These are phyloP conservation scores for Themeda triandra DNA, from an alignment of 176 grass and related monocot species.

Conservation along the genomic window DNA sequence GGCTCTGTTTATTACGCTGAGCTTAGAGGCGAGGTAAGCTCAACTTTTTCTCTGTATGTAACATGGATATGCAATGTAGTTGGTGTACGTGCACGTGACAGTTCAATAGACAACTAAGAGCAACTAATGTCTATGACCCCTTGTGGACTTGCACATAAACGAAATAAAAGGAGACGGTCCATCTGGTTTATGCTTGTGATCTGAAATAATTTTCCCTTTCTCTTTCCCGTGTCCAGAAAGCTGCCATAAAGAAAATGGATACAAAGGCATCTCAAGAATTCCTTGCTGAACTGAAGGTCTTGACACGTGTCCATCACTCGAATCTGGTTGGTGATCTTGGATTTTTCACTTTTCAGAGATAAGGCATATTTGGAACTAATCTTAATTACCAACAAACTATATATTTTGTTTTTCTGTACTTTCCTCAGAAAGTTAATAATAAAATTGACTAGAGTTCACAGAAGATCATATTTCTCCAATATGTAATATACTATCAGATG, in stretches of 20 bases:
- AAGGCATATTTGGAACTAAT: background rate
- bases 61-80: background rate
- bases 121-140: background rate
- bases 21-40: constrained; percentile 84
- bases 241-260: constrained; percentile 84
- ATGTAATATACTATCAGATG: background rate
- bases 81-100: background rate
- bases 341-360: background rate
- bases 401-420: background rate
- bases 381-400: background rate
- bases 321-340: constrained; percentile 56
- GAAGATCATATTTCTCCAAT: background rate
- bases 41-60: background rate
- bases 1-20: constrained; percentile 71
- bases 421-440: background rate
- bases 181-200: constrained; percentile 20
- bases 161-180: background rate
- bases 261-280: constrained; percentile 65
- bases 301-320: constrained; percentile 73
- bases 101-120: background rate
- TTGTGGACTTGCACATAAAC: background rate
- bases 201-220: background rate
- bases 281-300: constrained; percentile 73
- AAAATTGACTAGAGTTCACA: background rate
- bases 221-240: constrained; percentile 43